phyloP scores from a whole-genome alignment of 2,329 filamentous ascomycete species.

The Chaetomium sp. region DNA sequence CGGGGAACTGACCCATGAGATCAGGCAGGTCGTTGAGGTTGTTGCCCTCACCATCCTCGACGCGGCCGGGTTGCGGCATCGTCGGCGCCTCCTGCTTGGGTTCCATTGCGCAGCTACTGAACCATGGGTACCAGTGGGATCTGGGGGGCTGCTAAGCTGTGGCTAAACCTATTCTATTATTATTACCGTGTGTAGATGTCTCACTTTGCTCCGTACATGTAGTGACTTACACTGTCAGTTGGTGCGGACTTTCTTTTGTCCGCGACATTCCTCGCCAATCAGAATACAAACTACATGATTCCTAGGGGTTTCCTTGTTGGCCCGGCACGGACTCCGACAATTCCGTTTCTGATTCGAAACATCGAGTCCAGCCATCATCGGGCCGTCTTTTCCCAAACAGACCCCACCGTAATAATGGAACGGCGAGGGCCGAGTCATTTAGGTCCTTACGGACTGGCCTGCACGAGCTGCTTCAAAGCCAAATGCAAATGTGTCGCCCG shows the following conservation, averaged over 20 bases:
- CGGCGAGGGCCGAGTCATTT: not conserved
- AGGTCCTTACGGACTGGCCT: conserved; percentile 3
- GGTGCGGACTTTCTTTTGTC: conserved; percentile 2
- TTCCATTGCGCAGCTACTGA: not conserved
- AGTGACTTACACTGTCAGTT: not conserved
- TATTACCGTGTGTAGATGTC: not conserved
- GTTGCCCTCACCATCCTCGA: not conserved
- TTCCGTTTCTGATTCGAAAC: not conserved
- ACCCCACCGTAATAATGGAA: not conserved
- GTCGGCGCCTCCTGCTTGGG: not conserved
- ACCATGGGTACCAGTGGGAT: not conserved
- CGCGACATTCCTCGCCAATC: not conserved
- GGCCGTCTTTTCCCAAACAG: not conserved
- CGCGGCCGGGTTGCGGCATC: not conserved
- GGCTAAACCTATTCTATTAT: not conserved
- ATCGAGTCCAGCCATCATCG: not conserved
- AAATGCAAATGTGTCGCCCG: conserved; percentile 9
- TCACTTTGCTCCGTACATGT: not conserved
- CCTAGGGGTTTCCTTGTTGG: not conserved
- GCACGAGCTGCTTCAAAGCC: conserved; percentile 7
- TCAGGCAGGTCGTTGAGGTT: not conserved
- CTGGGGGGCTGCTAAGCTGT: not conserved
- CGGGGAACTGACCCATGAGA: conserved; percentile 19
- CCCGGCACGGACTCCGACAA: conserved; percentile 7
- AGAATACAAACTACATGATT: not conserved